Evolutionary conservation across 169 alveolate species (phyloP).

Genomic region (Fabrea salina): DNA sequence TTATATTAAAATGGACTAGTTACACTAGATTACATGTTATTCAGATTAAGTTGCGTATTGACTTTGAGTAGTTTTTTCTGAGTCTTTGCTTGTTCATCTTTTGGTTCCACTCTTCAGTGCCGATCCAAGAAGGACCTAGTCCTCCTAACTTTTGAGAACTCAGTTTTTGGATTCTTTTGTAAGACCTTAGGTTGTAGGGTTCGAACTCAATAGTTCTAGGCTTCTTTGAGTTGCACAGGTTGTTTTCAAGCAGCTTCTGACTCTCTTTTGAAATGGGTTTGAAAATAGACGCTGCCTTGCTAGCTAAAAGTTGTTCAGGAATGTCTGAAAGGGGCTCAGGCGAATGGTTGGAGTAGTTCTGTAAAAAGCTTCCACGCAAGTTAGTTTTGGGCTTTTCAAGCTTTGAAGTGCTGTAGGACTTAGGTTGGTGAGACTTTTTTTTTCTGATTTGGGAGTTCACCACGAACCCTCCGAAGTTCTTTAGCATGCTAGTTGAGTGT

Average conservation of each 20-base stretch:
- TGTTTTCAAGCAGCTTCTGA: not conserved
- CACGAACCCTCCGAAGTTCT: not conserved
- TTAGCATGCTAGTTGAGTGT: not conserved
- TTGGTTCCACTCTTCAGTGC: not conserved
- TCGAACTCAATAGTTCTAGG: not conserved
- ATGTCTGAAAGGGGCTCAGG: not conserved
- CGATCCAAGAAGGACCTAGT: not conserved
- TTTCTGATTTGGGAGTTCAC: not conserved
- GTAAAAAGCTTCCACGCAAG: not conserved
- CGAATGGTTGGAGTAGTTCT: not conserved
- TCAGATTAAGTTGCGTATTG: too few species aligned
- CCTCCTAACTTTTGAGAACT: not conserved
- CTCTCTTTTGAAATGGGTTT: not conserved
- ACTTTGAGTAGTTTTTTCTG: not conserved
- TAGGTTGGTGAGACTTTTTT: not conserved
- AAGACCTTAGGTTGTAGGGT: not conserved
- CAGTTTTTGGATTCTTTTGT: not conserved
- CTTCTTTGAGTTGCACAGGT: not conserved
- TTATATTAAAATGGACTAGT: too few species aligned
- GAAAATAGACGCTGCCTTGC: not conserved
- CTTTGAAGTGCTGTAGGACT: not conserved
- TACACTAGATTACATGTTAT: too few species aligned
- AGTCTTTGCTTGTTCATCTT: not conserved
- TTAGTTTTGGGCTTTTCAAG: not conserved
- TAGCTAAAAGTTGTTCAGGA: not conserved